Base-by-base conservation (phyloP, 129 eudicot species). In the Pulicaria dysenterica region DNA sequence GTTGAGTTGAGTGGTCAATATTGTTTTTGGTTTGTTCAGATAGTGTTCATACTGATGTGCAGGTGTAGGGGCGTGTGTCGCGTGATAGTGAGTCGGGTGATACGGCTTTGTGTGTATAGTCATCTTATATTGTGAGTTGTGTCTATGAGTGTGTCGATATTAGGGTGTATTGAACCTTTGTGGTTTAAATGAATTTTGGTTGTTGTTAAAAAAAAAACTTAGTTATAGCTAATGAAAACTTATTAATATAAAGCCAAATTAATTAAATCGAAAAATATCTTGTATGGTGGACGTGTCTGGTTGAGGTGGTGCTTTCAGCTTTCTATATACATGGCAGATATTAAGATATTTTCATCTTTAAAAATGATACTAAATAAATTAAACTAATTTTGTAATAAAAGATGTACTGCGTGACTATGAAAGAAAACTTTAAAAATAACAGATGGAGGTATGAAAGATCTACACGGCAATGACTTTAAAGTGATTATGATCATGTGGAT, bases 271-370 rank as follows among this genome's bases (percentile, higher is more conserved):
- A 17, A 55, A 74, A 76, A 76, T 76, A 76, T 76, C 80, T 39
- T 76, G 74, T 67, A 56, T 67, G 80, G 74, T 67, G n/a, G n/a
- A n/a, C n/a, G 31, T 24, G 31, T 24, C 31, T 24, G 2, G 31
- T 24, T 24, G 74, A 76, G 68, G 74, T 56, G 80, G 73, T 67
- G 74, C 80, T 76, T 67, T 76, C 57, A 56, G 31, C 31, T 24
- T 24, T 24, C 31, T 24, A 24, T 24, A 24, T 24, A 1, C 2
- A 71, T 57, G 76, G 55, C 44, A 44, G 63, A 64, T 51, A 41
- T 31, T 44, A 55, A 75, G 80, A 66, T 75, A 24, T 66, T 24
- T 9, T 36, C 15, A 54, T n/a, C 64, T 31, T 66, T 43, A 45
- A 59, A 58, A 59, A 45, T 8, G 77, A 59, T 12, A 10, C 8